Evolutionary conservation across 2,329 filamentous ascomycete species (phyloP), one percentile per base, ranked within the genome.

Genomic region (Colletotrichum incanum): DNA sequence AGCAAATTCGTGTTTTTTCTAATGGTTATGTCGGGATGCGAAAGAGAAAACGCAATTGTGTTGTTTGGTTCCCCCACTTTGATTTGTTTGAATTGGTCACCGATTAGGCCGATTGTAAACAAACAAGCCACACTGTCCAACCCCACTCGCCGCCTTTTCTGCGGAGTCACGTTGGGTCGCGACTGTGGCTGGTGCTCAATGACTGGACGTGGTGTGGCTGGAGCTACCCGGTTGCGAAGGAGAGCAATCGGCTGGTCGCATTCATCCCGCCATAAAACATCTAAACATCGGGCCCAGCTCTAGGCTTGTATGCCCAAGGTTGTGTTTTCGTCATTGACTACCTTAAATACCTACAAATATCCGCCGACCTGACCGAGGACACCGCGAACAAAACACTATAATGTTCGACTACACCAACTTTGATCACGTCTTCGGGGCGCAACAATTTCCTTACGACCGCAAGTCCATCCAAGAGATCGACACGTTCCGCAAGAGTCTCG

Each of bases 321-420:
- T 39, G 16, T 47, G 23, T 7, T 18, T 28, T 18, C 26, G 23
- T 18, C 7, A 28, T 18, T 3, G 9, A 52, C 23, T 8, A 3
- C 12, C 49, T 16, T n/a, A 31, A 31, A 31, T 5, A 31, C 28
- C 28, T 8, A 52, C 23, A 34, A n/a, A 12, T 5, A 34, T 9
- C 20, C 8, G n/a, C 16, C 28, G 28, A 12, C 45, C 37, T 31
- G 64, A 26, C n/a, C 23, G 23, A 61, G 16, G 11, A 12, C 7
- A 43, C 31, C 34, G 28, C n/a, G 20, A 6, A 31, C 9, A 39
- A 23, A 8, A n/a, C 37, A 37, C 55, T 69, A 80, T 67, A 45
- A 93, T 92, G 88, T 85, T 91, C 54, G 87, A 93, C 77, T 92
- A 91, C 80, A 87, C 89, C 31, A 87, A 92, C 45, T 94, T 94